phyloP scores from a whole-genome alignment of 768 basidiomycete species.

The Neoboletus brunneissimus region DNA sequence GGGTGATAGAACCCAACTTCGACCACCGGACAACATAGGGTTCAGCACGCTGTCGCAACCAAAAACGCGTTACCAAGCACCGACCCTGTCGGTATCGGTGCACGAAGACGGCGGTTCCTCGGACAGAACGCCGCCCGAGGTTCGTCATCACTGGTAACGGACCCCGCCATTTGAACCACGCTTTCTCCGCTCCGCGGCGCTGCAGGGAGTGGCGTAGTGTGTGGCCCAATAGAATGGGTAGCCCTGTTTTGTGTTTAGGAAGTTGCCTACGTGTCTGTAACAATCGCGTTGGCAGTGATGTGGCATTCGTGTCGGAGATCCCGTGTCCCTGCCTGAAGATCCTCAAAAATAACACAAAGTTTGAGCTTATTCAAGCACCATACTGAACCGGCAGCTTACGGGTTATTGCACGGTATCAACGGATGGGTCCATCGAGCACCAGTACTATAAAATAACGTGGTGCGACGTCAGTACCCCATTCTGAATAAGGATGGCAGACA shows the following conservation, averaged over 20 bases:
- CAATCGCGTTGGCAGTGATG: neutral
- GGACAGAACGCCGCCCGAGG: neutral
- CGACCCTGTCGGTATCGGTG: slow-evolving; percentile 3
- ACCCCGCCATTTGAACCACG: slow-evolving; percentile 22
- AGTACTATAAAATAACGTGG: neutral
- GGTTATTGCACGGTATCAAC: neutral
- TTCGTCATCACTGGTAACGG: slow-evolving; percentile 9
- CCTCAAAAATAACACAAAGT: neutral
- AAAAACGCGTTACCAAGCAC: slow-evolving; percentile 8
- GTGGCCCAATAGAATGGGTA: neutral
- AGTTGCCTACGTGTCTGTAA: neutral
- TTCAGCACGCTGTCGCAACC: slow-evolving; percentile 4
- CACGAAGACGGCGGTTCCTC: slow-evolving; percentile 13
- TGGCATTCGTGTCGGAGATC: neutral
- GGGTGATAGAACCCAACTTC: neutral
- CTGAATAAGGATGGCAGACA: neutral
- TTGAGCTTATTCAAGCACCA: neutral
- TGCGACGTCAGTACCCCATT: neutral
- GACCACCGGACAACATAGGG: slow-evolving; percentile 7
- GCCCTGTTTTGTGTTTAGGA: neutral
- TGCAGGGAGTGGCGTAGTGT: fast-evolving
- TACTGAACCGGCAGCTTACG: slow-evolving; percentile 1
- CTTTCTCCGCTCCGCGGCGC: neutral
- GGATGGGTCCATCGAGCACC: neutral
- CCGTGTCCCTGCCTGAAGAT: neutral